Evolutionary conservation across 1,284 basidiomycete genomes (phyloP).

Genomic region (Ustilago curta): DNA sequence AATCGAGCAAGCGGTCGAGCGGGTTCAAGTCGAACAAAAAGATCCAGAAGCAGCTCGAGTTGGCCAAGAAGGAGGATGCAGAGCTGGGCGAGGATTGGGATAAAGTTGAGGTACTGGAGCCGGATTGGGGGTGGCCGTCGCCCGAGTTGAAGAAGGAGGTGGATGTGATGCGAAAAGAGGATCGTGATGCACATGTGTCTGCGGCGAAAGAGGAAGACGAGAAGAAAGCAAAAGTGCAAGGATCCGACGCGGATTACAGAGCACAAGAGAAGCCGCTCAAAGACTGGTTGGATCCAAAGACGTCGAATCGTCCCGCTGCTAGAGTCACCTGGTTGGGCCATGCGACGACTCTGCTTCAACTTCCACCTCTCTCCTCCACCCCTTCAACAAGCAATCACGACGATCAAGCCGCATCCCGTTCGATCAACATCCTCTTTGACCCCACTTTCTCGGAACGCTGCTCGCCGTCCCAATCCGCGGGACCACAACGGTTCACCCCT

Average conservation of each 20-base stretch:
- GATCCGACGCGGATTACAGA: constrained; percentile 14
- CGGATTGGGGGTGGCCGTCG: constrained; percentile 48
- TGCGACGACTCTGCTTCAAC: constrained; percentile 59
- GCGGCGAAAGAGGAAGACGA: not conserved
- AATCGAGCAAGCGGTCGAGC: constrained; percentile 9
- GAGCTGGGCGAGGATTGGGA: constrained; percentile 47
- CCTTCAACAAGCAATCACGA: too few species aligned
- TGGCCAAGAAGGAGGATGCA: constrained; percentile 17
- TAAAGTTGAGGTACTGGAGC: constrained; percentile 28
- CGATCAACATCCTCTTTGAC: constrained; percentile 62
- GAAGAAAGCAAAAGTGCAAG: not conserved
- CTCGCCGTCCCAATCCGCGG: constrained; percentile 61
- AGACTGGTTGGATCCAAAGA: constrained; percentile 37
- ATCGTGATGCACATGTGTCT: not conserved
- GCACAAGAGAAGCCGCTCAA: constrained; percentile 15
- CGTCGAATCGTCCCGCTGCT: constrained; percentile 13
- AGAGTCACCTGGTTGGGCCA: constrained; percentile 66
- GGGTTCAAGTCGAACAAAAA: constrained; percentile 34
- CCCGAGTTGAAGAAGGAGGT: constrained; percentile 20
- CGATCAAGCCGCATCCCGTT: constrained; percentile 14
- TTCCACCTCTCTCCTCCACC: constrained; percentile 36
- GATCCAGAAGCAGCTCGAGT: constrained; percentile 15
- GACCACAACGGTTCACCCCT: constrained; percentile 56
- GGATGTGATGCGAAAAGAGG: constrained; percentile 8
- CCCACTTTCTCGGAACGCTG: constrained; percentile 65